These are phyloP conservation scores for Sphenostylis stenocarpa DNA, from an alignment of 306 rosid species.

Conservation along the genomic window DNA sequence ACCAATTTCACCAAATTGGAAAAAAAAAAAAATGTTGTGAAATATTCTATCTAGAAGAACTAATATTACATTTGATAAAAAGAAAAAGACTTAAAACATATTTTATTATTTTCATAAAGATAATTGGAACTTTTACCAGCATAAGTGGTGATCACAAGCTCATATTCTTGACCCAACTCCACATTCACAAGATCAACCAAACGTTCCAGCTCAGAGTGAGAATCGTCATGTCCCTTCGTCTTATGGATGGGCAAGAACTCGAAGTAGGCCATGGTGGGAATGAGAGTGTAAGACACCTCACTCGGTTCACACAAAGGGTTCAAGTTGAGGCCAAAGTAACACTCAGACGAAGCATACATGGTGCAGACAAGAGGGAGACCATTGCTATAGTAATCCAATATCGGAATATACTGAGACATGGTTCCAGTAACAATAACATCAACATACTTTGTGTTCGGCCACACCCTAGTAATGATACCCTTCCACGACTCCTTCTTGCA, in stretches of 20 bases:
- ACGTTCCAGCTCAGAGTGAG: conserved; percentile 16
- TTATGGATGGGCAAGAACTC: conserved; percentile 60
- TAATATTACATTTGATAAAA: too few relatives aligned
- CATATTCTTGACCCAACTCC: conserved; percentile 55
- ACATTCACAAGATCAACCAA: conserved; percentile 64
- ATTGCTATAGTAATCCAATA: conserved; percentile 51
- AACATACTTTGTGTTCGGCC: conserved; percentile 65
- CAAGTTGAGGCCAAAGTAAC: conserved; percentile 61
- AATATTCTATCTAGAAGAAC: too few relatives aligned
- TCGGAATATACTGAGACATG: conserved; percentile 64
- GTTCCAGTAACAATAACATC: conserved; percentile 76
- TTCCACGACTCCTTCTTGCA: conserved; percentile 51
- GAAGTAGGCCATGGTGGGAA: conserved; percentile 68
- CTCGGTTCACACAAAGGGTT: conserved; percentile 63
- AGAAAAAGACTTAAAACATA: too few relatives aligned
- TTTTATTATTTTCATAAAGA: neutral
- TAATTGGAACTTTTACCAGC: conserved; percentile 41
- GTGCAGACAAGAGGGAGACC: conserved; percentile 65
- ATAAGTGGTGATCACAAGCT: conserved; percentile 68
- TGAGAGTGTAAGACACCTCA: conserved; percentile 57
- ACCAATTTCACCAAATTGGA: too few relatives aligned
- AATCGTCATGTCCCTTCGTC: conserved; percentile 23
- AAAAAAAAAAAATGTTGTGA: too few relatives aligned
- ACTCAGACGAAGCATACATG: conserved; percentile 71
- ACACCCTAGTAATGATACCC: conserved; percentile 57